These are phyloP conservation scores for Acer campestre DNA, from an alignment of 345 rosid genomes.

Conservation along the genomic window DNA sequence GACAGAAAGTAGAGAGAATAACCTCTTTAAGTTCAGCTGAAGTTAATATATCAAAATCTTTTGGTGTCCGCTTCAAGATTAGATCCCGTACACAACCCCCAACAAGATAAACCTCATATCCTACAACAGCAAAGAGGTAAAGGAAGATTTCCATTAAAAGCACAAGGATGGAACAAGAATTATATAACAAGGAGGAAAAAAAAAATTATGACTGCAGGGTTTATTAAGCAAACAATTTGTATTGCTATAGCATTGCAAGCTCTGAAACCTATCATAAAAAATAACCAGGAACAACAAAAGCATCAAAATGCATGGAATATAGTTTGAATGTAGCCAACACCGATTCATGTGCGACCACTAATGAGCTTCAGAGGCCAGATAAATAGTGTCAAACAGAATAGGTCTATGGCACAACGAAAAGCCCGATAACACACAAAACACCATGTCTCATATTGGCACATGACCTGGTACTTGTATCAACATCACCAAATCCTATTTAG, in stretches of 20 bases:
- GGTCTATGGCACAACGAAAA: background rate
- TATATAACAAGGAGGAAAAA: background rate
- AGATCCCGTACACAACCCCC: slow-evolving; percentile 99
- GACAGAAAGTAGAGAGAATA: slow-evolving; percentile 10
- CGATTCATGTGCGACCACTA: background rate
- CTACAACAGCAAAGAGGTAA: slow-evolving; percentile 29
- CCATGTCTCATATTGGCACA: background rate
- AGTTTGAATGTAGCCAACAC: background rate
- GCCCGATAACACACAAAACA: background rate
- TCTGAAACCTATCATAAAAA: background rate
- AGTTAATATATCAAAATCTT: slow-evolving; percentile 89
- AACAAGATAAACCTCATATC: slow-evolving; percentile 87
- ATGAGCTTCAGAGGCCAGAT: background rate
- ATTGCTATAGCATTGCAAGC: background rate
- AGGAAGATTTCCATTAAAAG: background rate
- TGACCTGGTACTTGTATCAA: background rate
- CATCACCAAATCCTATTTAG: background rate
- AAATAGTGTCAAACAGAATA: background rate
- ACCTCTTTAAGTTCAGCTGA: slow-evolving; percentile 93
- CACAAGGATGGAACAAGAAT: background rate
- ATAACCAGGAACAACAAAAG: background rate
- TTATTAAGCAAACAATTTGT: background rate
- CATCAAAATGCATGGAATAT: too few species aligned
- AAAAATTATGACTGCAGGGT: too few species aligned
- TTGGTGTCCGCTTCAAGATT: slow-evolving; percentile 73